phyloP scores from a whole-genome alignment of 495 filamentous ascomycete genomes.

The Pseudomonodictys pantanalensis region DNA sequence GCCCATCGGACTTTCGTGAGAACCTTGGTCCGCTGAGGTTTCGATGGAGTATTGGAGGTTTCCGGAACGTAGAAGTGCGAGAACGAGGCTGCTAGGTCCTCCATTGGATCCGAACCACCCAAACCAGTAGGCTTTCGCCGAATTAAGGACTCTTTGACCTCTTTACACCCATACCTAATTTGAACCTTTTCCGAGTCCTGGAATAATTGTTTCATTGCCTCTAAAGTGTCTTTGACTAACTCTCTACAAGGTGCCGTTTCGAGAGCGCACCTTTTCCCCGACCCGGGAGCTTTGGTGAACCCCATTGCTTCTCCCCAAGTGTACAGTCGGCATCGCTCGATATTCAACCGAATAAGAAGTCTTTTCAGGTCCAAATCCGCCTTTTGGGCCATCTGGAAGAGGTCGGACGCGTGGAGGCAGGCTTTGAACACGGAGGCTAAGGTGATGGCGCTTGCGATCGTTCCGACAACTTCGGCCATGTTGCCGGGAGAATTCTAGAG shows the following conservation, averaged over 20 bases:
- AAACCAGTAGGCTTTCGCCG: background rate
- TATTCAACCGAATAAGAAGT: background rate
- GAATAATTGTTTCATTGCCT: background rate
- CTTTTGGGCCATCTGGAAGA: too few species aligned
- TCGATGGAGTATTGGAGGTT: background rate
- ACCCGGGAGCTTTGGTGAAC: background rate
- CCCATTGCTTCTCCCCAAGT: background rate
- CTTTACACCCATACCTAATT: background rate
- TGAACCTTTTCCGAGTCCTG: background rate
- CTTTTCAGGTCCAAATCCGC: background rate
- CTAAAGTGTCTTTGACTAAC: background rate
- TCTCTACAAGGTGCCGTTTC: too few species aligned
- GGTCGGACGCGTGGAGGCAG: too few species aligned
- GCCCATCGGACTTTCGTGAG: background rate
- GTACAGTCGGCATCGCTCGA: background rate
- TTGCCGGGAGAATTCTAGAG: too few species aligned
- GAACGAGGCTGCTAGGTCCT: background rate
- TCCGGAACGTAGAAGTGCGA: background rate
- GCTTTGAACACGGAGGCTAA: too few species aligned
- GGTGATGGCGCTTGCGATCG: too few species aligned
- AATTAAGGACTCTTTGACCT: background rate
- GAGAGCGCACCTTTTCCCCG: too few species aligned
- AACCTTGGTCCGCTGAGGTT: too few species aligned
- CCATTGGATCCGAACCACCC: background rate
- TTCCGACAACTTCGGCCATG: too few species aligned